Base-by-base conservation (phyloP, 2,329 filamentous ascomycete species). In the Colletotrichum chrysophilum region DNA sequence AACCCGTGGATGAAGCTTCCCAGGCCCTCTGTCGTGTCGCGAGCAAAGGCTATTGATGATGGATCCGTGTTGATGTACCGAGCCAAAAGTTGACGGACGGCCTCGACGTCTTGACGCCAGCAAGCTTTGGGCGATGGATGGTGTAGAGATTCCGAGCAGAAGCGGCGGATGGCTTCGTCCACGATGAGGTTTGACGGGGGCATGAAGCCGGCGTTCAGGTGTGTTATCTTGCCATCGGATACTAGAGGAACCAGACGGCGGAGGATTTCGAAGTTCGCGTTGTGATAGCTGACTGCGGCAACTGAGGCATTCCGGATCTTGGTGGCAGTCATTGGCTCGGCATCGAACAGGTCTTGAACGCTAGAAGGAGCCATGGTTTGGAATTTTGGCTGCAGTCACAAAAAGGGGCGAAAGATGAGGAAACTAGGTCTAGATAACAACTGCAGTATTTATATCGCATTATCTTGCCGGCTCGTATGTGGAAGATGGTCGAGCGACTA, bases 21-120 rank as follows among this genome's bases (percentile, higher is more conserved):
- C 1, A 83, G 73, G 1, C 77, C 83, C 58, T 84, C 83, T 2
- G 83, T 84, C 0, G 83, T 84, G 64, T 84, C 82, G 4, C 82
- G 79, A 1, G 81, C 82, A 58, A 84, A 81, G 4, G 81, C 80
- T 18, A 84, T 77, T 3, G 77, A 71, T 0, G 77, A 65, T 2
- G 77, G 66, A 4, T 80, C 74, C n/a, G 82, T 77, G 55, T 81
- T 80, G 77, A 84, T 80, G 70, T 81, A 83, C 10, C 77, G 71
- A 3, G 76, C 82, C 7, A 84, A 9, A 0, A 83, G 76, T 2
- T 66, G 32, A 18, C 64, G 36, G 1, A 72, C 62, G 14, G 52
- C 64, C 12, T 72, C 70, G 4, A 52, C 64, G 8, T 68, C 70
- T 68, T 68, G 52, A 7, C 52, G 30, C 70, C 70, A 72, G 52